Base-by-base conservation (phyloP, 2,329 filamentous ascomycete genomes). In the Pestalotiopsis sp. region DNA sequence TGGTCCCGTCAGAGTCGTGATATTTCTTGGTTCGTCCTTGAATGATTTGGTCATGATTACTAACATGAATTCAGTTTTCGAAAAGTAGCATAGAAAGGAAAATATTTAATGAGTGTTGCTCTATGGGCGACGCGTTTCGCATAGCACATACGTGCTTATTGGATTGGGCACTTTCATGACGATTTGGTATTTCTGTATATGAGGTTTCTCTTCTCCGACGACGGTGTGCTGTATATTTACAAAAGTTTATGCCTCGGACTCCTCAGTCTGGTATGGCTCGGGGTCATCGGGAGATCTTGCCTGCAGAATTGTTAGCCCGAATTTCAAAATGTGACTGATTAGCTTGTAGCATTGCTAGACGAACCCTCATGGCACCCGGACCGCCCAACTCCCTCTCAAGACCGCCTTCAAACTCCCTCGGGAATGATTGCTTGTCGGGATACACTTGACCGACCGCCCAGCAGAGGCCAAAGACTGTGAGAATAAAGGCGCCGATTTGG, bases 371-470 rank as follows among this genome's bases (percentile, higher is more conserved):
- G 68, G 91, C 91, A 75, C 88, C 87, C 36, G 88, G 80, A 11
- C 93, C 93, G 70, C 93, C 93, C 69, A 96, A 82, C 78, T 95
- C 93, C 76, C 87, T 86, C 80, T 93, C 88, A 72, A 96, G 80
- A 25, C 93, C 93, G 72, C 86, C 90, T 75, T 91, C 89, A 76
- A 91, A 96, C 74, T 91, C 90, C 69, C 90, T 87, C 11, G 92
- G 92, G 71, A 85, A 90, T 39, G 90, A 87, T 59, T 87, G 87
- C 79, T 86, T 90, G 79, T 95, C 93, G 25, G 93, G 92, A 75
- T 95, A 95, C 76, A 86, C 86, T 71, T 86, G 73, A 77, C 88
- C 90, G 62, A 97, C 90, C 39, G 88, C 82, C 69, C 91, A 93
- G 80, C 86, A 88, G 66, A 95, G 80, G 64, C 86, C 85, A 41